phyloP scores from a whole-genome alignment of 108 stramenopile species.

The Cyclotella atomus region DNA sequence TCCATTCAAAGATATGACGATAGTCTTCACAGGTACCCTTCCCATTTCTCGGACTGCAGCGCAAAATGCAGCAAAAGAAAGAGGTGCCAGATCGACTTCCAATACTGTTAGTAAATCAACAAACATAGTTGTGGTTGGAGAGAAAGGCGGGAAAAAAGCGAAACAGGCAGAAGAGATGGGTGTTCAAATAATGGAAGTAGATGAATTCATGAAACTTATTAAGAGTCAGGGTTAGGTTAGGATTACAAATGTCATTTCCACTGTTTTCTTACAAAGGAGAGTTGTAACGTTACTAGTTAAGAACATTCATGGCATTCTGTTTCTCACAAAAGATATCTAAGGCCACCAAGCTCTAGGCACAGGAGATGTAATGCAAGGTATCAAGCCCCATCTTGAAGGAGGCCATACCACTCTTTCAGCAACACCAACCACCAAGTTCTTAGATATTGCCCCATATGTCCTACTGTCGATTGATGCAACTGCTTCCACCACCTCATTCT shows the following conservation, averaged over 20 bases:
- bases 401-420: constrained; percentile 82
- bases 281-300: not conserved
- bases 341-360: constrained; percentile 43
- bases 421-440: constrained; percentile 71
- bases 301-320: not conserved
- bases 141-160: constrained; percentile 82
- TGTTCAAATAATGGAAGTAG: constrained; percentile 59
- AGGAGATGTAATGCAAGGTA: constrained; percentile 22
- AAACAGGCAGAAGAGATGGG: constrained; percentile 68
- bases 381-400: constrained; percentile 64
- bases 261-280: too few species aligned
- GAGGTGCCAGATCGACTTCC: constrained; percentile 75
- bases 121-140: constrained; percentile 73
- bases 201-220: constrained; percentile 62
- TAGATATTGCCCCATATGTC: constrained; percentile 64
- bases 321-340: not conserved
- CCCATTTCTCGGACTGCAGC: constrained; percentile 63
- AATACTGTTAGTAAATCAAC: constrained; percentile 78
- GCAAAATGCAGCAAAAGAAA: constrained; percentile 55
- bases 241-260: too few species aligned
- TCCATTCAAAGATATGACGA: constrained; percentile 64
- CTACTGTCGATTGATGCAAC: constrained; percentile 61
- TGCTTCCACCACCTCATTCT: not conserved
- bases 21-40: constrained; percentile 84
- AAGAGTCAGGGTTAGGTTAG: not conserved